Evolutionary conservation across 1,284 basidiomycete genomes (phyloP).

Genomic region (Sporisorium exsertum): DNA sequence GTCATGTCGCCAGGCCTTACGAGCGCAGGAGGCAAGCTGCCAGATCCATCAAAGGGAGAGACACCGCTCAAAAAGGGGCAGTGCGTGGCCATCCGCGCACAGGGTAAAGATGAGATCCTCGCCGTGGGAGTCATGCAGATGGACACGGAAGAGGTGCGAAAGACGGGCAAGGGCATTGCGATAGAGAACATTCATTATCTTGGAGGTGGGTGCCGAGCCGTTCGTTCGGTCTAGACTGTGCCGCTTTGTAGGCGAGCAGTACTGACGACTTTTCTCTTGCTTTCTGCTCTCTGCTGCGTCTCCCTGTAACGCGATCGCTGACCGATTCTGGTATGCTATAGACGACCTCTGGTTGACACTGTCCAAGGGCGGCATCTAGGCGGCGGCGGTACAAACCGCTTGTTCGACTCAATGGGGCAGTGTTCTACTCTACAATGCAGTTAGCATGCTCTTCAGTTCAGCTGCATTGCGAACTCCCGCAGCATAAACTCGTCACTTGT

Average conservation of each 20-base stretch:
- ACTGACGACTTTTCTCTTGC: background rate
- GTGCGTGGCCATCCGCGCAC: slow-evolving; percentile 88
- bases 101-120: slow-evolving; percentile 94
- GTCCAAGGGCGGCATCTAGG: slow-evolving; percentile 49
- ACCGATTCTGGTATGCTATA: slow-evolving; percentile 1
- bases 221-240: background rate
- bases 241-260: background rate
- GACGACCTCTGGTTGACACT: slow-evolving; percentile 59
- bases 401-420: background rate
- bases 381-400: background rate
- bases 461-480: background rate
- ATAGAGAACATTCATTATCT: slow-evolving; percentile 87
- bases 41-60: slow-evolving; percentile 74
- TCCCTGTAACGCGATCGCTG: background rate
- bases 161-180: slow-evolving; percentile 87
- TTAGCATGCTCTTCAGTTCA: background rate
- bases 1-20: slow-evolving; percentile 83
- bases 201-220: slow-evolving; percentile 77
- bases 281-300: background rate
- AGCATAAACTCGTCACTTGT: background rate
- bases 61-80: slow-evolving; percentile 77
- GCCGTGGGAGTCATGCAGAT: slow-evolving; percentile 88
- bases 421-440: background rate
- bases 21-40: slow-evolving; percentile 88
- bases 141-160: slow-evolving; percentile 87